Conservation (phyloP, 2,329 filamentous ascomycete species). For the Penicillium sp. region DNA sequence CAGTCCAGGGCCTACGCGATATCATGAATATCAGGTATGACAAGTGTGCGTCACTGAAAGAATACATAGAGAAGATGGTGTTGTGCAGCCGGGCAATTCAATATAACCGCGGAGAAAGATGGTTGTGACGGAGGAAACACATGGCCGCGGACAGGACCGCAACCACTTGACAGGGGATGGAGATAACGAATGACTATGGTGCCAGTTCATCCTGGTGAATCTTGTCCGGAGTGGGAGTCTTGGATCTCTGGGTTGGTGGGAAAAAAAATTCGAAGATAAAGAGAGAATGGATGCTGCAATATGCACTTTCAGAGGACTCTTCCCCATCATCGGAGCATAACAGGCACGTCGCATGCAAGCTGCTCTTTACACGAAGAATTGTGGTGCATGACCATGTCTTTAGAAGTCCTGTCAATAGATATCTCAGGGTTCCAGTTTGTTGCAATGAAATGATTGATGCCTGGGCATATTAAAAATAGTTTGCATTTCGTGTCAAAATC, state of each 20-base stretch:
- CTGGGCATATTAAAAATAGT: background rate
- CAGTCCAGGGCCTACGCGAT: background rate
- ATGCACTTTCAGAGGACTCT: background rate
- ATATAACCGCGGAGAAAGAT: conserved; percentile 3
- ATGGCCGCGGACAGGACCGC: background rate
- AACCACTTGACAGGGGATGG: background rate
- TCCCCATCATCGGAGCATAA: background rate
- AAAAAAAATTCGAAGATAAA: background rate
- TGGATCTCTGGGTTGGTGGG: conserved; percentile 1
- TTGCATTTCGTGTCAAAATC: background rate
- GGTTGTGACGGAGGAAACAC: background rate
- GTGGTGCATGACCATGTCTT: background rate
- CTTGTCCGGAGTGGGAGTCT: conserved; percentile 1
- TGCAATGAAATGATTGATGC: background rate
- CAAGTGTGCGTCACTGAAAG: background rate
- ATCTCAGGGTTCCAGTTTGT: background rate
- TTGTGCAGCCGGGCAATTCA: conserved; percentile 2
- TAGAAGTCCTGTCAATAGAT: background rate
- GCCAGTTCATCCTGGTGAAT: conserved; percentile 8
- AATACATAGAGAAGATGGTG: conserved; percentile 6
- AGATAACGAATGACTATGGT: conserved; percentile 5
- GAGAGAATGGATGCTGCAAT: background rate
- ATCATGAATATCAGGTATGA: conserved; percentile 3
- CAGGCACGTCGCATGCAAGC: background rate
- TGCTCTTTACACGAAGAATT: background rate